phyloP scores from a whole-genome alignment of 2,329 filamentous ascomycete species.

The Mariannaea elegans region DNA sequence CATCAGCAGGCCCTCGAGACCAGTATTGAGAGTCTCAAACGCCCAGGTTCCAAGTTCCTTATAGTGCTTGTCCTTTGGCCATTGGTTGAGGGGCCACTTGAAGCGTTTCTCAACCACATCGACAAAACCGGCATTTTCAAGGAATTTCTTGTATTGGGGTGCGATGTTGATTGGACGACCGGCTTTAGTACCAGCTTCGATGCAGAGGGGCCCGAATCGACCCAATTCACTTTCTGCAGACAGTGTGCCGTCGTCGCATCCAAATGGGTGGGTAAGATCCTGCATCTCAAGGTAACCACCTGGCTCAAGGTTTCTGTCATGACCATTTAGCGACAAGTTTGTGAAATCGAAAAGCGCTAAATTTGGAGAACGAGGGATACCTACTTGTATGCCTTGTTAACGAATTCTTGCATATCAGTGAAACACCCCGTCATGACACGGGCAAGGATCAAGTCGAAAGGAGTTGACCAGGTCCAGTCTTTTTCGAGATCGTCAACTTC shows the following conservation, averaged over 20 bases:
- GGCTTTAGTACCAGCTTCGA: constrained; percentile 17
- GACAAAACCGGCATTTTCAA: constrained; percentile 20
- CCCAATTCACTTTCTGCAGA: not conserved
- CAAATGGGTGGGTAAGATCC: constrained; percentile 12
- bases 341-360: too few relatives aligned
- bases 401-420: constrained; percentile 8
- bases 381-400: constrained; percentile 13
- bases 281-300: constrained; percentile 21
- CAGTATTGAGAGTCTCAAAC: not conserved
- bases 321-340: not conserved
- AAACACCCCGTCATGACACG: constrained; percentile 16
- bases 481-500: constrained; percentile 19
- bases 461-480: constrained; percentile 12
- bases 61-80: constrained; percentile 21
- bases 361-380: not conserved
- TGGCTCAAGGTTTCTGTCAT: constrained; percentile 17
- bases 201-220: not conserved
- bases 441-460: constrained; percentile 16
- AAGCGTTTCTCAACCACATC: constrained; percentile 12
- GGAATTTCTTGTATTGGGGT: constrained; percentile 5
- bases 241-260: constrained; percentile 14
- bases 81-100: constrained; percentile 20
- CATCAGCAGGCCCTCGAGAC: constrained; percentile 14
- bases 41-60: constrained; percentile 21
- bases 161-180: constrained; percentile 3